Evolutionary conservation across 164 flowering plant genomes (phyloP).

Genomic region (Houttuynia cordata): DNA sequence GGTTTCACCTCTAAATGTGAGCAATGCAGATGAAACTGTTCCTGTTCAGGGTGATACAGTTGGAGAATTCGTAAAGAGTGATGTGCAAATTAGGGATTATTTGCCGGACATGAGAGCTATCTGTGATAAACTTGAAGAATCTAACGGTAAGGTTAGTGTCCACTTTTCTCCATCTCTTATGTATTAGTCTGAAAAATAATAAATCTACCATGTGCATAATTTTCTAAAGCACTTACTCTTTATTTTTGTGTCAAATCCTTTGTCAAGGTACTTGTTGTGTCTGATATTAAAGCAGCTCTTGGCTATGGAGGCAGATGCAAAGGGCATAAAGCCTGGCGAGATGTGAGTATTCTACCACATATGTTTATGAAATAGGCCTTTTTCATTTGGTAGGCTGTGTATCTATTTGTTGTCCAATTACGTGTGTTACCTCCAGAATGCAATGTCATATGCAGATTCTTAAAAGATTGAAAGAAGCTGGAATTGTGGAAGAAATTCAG

Average conservation of each 20-base stretch:
- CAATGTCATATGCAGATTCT: slow-evolving; percentile 27
- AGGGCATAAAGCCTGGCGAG: slow-evolving; percentile 79
- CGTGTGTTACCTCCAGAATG: not conserved
- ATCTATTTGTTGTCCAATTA: no score
- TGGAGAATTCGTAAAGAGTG: slow-evolving; percentile 33
- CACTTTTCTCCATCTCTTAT: not conserved
- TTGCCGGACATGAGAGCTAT: slow-evolving; percentile 65
- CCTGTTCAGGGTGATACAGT: slow-evolving; percentile 15
- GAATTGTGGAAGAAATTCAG: slow-evolving; percentile 53
- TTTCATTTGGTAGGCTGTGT: not conserved
- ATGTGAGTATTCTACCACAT: slow-evolving; percentile 24
- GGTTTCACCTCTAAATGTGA: slow-evolving; percentile 19
- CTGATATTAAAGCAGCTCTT: slow-evolving; percentile 68
- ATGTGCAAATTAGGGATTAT: slow-evolving; percentile 60
- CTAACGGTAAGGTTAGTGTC: slow-evolving; percentile 57
- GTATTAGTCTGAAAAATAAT: no score
- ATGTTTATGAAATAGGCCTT: not conserved
- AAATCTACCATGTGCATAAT: not conserved
- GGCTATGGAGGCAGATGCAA: slow-evolving; percentile 37
- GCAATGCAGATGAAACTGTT: slow-evolving; percentile 18
- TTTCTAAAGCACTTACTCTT: not conserved
- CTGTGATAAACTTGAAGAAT: slow-evolving; percentile 75
- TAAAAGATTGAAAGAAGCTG: slow-evolving; percentile 57
- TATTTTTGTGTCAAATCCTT: not conserved
- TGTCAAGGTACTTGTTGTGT: slow-evolving; percentile 66